A percentile compares a stretch with the other conserved stretches of the same genome.
These are phyloP conservation scores for Phytophthora multivora DNA, from an alignment of 352 stramenopile species.

Conservation along the genomic window DNA sequence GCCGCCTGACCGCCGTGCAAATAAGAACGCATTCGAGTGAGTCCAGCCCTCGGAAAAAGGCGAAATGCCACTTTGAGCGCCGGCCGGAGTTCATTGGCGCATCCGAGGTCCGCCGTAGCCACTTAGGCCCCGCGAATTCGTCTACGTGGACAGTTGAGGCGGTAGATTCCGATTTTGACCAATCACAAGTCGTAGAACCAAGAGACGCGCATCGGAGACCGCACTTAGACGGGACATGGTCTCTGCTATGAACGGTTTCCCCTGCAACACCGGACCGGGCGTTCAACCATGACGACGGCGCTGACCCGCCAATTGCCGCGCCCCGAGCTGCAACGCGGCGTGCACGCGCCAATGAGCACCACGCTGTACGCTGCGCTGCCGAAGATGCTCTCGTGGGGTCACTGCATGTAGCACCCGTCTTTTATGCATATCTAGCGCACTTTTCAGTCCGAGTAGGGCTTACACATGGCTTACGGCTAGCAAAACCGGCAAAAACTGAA, in stretches of 20 bases:
- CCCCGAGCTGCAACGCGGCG: constrained; percentile 15
- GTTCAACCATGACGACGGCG: constrained; percentile 8
- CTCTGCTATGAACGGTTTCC: background rate
- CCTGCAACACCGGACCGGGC: constrained; percentile 21
- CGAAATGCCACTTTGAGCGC: constrained; percentile 4
- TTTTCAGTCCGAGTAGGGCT: background rate
- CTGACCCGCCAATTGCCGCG: constrained; percentile 8
- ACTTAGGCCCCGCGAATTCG: constrained; percentile 16
- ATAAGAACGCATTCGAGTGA: constrained; percentile 2
- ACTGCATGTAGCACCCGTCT: background rate
- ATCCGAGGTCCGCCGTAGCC: constrained; percentile 10
- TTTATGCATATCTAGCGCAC: background rate
- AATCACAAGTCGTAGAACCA: constrained; percentile 1
- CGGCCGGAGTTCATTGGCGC: constrained; percentile 13
- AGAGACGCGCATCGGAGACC: constrained; percentile 8
- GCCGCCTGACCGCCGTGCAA: constrained; percentile 6
- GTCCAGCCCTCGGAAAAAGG: constrained; percentile 21
- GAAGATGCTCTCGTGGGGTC: constrained; percentile 3
- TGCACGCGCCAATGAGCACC: constrained; percentile 15
- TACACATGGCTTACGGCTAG: too few species aligned
- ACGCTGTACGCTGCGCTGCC: background rate
- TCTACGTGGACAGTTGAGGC: constrained; percentile 26
- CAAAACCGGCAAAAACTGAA: too few species aligned
- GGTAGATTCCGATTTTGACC: constrained; percentile 3
- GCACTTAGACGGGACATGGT: background rate